Conservation (phyloP, 495 filamentous ascomycete species). For the Penicillium chermesinum region DNA sequence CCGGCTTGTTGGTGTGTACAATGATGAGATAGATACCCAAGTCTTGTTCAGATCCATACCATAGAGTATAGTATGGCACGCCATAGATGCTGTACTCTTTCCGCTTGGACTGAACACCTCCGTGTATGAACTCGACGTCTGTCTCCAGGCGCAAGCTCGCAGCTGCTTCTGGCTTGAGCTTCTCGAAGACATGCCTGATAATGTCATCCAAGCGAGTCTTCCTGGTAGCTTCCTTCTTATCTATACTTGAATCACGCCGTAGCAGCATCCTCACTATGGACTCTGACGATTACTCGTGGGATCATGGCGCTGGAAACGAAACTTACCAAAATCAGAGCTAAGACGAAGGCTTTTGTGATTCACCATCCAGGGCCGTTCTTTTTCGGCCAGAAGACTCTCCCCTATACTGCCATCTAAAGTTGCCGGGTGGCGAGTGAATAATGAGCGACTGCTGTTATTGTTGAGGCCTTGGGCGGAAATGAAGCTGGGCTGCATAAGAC, state of each 20-base stretch:
- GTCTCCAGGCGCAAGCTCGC: neutral
- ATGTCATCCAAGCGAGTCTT: neutral
- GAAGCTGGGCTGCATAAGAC: neutral
- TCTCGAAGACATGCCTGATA: neutral
- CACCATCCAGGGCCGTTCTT: neutral
- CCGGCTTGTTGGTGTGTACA: conserved; percentile 4
- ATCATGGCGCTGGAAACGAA: neutral
- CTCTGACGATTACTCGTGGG: neutral
- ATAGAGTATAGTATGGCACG: conserved; percentile 4
- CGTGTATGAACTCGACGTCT: neutral
- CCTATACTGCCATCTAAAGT: neutral
- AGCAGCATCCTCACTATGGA: neutral
- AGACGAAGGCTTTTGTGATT: neutral
- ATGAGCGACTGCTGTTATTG: neutral
- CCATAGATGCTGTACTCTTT: neutral
- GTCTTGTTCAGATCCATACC: conserved; percentile 1
- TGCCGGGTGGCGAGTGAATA: neutral
- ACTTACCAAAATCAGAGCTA: neutral
- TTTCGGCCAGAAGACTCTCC: neutral
- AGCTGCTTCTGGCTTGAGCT: neutral
- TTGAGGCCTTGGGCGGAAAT: neutral
- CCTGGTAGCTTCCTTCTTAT: neutral
- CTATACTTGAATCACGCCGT: neutral
- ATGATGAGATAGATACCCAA: conserved; percentile 4
- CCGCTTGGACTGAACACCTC: neutral